Base-by-base conservation (phyloP, 2,329 filamentous ascomycete species). In the Hymenoscyphus occultus region DNA sequence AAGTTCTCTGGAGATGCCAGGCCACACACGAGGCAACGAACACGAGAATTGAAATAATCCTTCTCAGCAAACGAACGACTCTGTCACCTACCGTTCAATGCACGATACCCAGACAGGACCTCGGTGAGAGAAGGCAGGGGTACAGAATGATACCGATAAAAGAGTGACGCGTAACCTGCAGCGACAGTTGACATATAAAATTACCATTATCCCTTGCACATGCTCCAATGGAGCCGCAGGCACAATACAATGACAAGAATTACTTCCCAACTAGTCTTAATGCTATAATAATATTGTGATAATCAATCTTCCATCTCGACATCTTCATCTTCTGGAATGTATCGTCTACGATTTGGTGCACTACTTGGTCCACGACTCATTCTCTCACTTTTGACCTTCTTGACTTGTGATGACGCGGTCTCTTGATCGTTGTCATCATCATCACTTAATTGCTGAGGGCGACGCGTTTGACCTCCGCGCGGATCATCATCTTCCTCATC, bases 401-500 rank as follows among this genome's bases (percentile, higher is more conserved):
- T 51, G n/a, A 57, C 45, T 39, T 64, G 57, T 10, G 63, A 39
- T 51, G 45, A n/a, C 22, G 45, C 19, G 12, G 48, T 51, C 45
- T 61, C 62, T 9, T 64, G 59, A 58, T 65, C 66, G n/a, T 60
- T 57, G 6, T 59, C 65, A 63, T 66, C 64, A 45, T 69, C 67
- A 35, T 68, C 69, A n/a, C 67, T 66, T 31, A 70, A 62, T 16
- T 67, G 39, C 40, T 64, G 61, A 28, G 70, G 68, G 16, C 67
- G 58, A 59, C 62, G 65, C n/a, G 61, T 57, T 45, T 70, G 67
- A 35, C 69, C 67, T 6, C 71, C 69, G 31, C 67, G 63, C 14
- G 68, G 64, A 13, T 28, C 71, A 14, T 72, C 71, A 5, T 67
- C 69, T 19, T 75, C 73, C 2, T 76, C 77, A 1, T 79, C 78